Percentiles rank a stretch among this genome's conserved stretches.
These are phyloP conservation scores for Voacanga thouarsii DNA, from an alignment of 257 asterid species.

Conservation along the genomic window DNA sequence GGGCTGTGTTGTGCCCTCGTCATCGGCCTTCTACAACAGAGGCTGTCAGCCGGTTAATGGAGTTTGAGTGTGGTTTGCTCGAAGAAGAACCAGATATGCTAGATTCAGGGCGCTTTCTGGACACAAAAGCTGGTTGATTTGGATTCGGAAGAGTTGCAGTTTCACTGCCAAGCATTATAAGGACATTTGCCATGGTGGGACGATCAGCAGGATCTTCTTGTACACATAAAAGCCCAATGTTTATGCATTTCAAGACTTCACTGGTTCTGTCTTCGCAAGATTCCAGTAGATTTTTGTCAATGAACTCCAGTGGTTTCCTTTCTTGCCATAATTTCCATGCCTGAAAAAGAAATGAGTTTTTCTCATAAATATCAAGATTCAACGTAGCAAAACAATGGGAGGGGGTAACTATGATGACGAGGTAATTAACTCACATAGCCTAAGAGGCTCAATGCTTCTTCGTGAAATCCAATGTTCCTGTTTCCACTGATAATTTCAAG, in stretches of 20 bases:
- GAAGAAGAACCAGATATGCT: neutral
- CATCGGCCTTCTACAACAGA: neutral
- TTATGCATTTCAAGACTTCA: conserved; percentile 26
- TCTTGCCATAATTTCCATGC: conserved; percentile 39
- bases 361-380: neutral
- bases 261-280: neutral
- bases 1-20: neutral
- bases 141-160: conserved; percentile 20
- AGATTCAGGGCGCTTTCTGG: neutral
- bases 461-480: conserved; percentile 21
- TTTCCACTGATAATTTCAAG: conserved; percentile 34
- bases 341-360: neutral
- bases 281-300: conserved; percentile 14
- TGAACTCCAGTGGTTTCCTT: conserved; percentile 12
- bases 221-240: conserved; percentile 32
- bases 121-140: conserved; percentile 24
- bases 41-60: neutral
- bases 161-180: conserved; percentile 26
- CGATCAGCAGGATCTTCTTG: conserved; percentile 32
- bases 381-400: too few relatives aligned
- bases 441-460: conserved; percentile 26
- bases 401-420: neutral
- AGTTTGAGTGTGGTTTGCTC: neutral
- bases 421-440: conserved; percentile 27
- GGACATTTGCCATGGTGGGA: conserved; percentile 29